Evolutionary conservation across 176 grass and related monocot genomes (phyloP).

Genomic region (barley (Hordeum vulgare)): MorexV3_pseudomolecules_assembly NC_058518.1:364939029-364939528

Average conservation of each 20-base stretch:
- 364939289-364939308: constrained; percentile 17
- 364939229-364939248: constrained; percentile 47
- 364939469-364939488: constrained; percentile 56
- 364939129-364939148: too few species aligned
- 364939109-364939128: too few species aligned
- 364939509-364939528: constrained; percentile 25
- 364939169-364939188: not conserved
- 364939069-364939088: too few species aligned
- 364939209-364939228: constrained; percentile 52
- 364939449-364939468: constrained; percentile 53
- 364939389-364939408: constrained; percentile 53
- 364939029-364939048: not conserved
- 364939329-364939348: constrained; percentile 49
- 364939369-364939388: constrained; percentile 45
- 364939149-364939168: not conserved
- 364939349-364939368: constrained; percentile 63
- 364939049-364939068: not conserved
- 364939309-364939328: constrained; percentile 56
- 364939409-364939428: constrained; percentile 53
- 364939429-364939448: constrained; percentile 59
- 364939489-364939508: constrained; percentile 53
- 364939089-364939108: too few species aligned
- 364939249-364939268: constrained; percentile 65
- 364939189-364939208: not conserved
- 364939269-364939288: constrained; percentile 47